Evolutionary conservation across 2,329 filamentous ascomycete genomes (phyloP), one percentile per base, ranked within the genome.

Genomic region (Fusarium longipes): DNA sequence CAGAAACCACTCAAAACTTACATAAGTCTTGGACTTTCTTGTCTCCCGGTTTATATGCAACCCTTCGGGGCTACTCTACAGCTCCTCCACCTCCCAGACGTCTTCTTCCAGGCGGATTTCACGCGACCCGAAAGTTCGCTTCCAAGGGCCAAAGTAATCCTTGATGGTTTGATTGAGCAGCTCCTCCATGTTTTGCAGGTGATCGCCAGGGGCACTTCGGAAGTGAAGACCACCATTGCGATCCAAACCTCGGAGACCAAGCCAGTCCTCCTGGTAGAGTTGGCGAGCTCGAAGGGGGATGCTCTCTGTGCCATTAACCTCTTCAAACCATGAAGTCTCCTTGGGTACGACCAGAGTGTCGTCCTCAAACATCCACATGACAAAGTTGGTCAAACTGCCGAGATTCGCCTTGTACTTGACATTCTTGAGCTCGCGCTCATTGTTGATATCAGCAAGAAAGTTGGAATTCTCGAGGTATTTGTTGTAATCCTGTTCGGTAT

Each of bases 401-500:
- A 99, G 70, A 75, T 95, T 91, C 71, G 85, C 78, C 75, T 86
- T 89, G 78, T 98, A 99, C 14, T 81, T 84, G 33, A 79, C 73
- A 73, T 93, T 97, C 86, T 96, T 97, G 54, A 82, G 63, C 47
- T 69, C 67, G 12, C 94, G 86, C 85, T 99, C 96, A 77, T 98
- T 98, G 80, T 99, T 99, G 80, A 98, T 90, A 76, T 98, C 95
- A 11, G 95, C 96, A 10, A 99, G 83, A 78, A 96, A 97, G 77
- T 94, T 95, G 72, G 92, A 96, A 75, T 88, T 77, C 69, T 89
- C 87, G 20, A 98, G 86, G 76, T 98, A 99, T 29, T 83, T 80
- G 1, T 89, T 86, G 77, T 93, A 79, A 60, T 82, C 77, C 29
- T 36, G 20, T 32, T 51, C 54, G 27, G 62, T 68, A 22, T 43